Base-by-base conservation (phyloP, 2,329 filamentous ascomycete species). In the Penicillium sp. region DNA sequence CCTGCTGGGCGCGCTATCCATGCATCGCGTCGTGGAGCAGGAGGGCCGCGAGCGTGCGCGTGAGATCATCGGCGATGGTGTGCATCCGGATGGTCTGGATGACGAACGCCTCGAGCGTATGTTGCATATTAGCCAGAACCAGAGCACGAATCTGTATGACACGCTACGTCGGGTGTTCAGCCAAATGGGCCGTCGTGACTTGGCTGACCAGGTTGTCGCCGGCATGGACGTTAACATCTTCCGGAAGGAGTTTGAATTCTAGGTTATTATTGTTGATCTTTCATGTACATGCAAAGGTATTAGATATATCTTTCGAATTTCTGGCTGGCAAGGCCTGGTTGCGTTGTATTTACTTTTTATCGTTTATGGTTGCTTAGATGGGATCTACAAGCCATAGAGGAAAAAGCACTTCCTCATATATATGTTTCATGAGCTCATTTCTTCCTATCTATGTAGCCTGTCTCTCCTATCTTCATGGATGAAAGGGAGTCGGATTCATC, bases 91-190 rank as follows among this genome's bases (percentile, higher is more conserved):
- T 38, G 79, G 67, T 4, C 61, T 87, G 4, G 79, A 78, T 25
- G 92, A 97, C 68, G 86, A 85, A 56, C 86, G 90, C 65, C 81
- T 97, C 21, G 90, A 96, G 71, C 84, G 89, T 60, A 92, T 96
- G 87, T 89, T 95, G 54, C 89, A 89, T 51, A 75, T 76, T 42
- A 76, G 71, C 49, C 93, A 97, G 80, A 99, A 99, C 77, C 88
- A 95, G 73, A 96, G 91, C 80, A 97, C 93, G 50, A 99, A 97
- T 69, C 80, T 99, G 58, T 96, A 96, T 75, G 95, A 99, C 75
- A 99, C 95, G 13, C 79, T 99, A 61, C 81, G 93, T 61, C 82
- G 95, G 59, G 94, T 97, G n/a, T 97, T 99, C 76, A 93, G 88
- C 10, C 91, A 96, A 78, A 97, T 99, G 94, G 89, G 89, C 2